Base-by-base conservation (phyloP, 768 basidiomycete species). In the Pholiota conissans region DNA sequence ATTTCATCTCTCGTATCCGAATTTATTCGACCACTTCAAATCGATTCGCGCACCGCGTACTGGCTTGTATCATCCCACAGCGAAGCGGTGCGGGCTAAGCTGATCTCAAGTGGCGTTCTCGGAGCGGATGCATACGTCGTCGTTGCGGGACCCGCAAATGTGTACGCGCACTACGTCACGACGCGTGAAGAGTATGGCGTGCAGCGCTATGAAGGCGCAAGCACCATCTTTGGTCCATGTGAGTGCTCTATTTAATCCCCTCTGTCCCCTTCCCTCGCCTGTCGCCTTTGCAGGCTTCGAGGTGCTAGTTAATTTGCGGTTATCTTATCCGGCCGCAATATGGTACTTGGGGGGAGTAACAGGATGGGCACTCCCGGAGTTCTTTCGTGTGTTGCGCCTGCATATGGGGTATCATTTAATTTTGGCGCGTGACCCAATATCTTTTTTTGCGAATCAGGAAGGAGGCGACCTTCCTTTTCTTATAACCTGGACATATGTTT, bases 171-270 rank as follows among this genome's bases (percentile, higher is more conserved):
- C 71, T 90, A 91, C 67, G 77, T 90, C 51, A 74, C 89, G 1
- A 91, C 89, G 27, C 77, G 73, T 9, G 89, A 92, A 69, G 89
- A 90, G 69, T 91, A 90, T 67, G 71, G 77, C 22, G 72, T 89
- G 13, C 91, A 92, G 69, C 79, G 91, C 49, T 91, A 91, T 62
- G 91, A 92, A 71, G 91, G 90, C 49, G 90, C 88, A 0, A 91
- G 90, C 42, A 91, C 88, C 8, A 77, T 91, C 45, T 91, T 84
- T 69, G 90, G 91, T 35, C 84, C 79, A 57, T 81, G 91, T 91
- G 61, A 68, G 86, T 76, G 3, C n/a, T 18, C 46, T 28, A 20
- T 48, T 67, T 56, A 29, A 27, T n/a, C n/a, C n/a, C n/a, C 46
- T 46, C 54, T 56, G 57, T 35, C 51, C 49, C 34, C 26, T 40